Evolutionary conservation across 1,284 basidiomycete genomes (phyloP).

Genomic region (Ustilago hordei): DNA sequence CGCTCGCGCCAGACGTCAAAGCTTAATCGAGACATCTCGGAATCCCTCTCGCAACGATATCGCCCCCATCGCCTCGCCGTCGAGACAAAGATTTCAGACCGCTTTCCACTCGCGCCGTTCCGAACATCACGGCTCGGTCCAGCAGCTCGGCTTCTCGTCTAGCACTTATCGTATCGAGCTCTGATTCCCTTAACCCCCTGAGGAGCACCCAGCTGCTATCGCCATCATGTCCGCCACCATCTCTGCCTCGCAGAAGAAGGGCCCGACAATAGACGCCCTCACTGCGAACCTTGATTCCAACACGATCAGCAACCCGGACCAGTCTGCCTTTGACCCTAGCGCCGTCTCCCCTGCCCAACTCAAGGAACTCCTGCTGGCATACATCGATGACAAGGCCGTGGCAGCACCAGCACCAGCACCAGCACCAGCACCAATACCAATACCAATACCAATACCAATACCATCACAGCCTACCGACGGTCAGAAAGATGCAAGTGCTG

Average conservation of each 20-base stretch:
- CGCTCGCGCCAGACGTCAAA: not conserved
- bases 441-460: slow-evolving; percentile 19
- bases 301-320: slow-evolving; percentile 8
- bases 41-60: not conserved
- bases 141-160: not conserved
- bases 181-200: not conserved
- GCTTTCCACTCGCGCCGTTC: not conserved
- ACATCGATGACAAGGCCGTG: slow-evolving; percentile 16
- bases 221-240: slow-evolving; percentile 26
- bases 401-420: slow-evolving; percentile 16
- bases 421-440: slow-evolving; percentile 13
- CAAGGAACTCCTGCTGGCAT: slow-evolving; percentile 45
- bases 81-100: not conserved
- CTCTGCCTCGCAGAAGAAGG: slow-evolving; percentile 36
- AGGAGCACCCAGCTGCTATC: not conserved
- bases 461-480: not conserved
- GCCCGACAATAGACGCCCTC: slow-evolving; percentile 54
- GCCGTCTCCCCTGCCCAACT: slow-evolving; percentile 18
- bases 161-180: not conserved
- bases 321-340: slow-evolving; percentile 9
- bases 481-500: not conserved
- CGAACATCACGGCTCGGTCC: no score
- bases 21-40: not conserved
- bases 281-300: slow-evolving; percentile 41
- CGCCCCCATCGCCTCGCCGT: not conserved